A percentile compares a stretch with the other conserved stretches of the same genome.
phyloP scores from a whole-genome alignment of 2,329 filamentous ascomycete species.

The Aspergillus terreus region DNA sequence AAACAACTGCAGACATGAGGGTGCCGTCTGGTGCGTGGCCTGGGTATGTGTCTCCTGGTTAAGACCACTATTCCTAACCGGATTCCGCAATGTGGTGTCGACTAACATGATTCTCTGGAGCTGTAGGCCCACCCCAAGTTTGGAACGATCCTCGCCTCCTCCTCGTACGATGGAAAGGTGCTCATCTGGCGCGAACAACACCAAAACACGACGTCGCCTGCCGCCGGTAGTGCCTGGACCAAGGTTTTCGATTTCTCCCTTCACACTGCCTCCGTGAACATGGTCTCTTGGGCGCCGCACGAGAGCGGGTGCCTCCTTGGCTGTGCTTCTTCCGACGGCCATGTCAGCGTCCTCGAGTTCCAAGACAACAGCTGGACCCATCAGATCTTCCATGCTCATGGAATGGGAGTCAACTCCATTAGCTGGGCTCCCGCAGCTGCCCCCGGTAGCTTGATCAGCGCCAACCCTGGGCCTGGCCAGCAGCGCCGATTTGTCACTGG shows the following conservation, averaged over 20 bases:
- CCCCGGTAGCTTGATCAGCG: conserved; percentile 80
- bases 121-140: conserved; percentile 85
- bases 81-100: not conserved
- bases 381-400: conserved; percentile 85
- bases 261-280: conserved; percentile 95
- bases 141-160: conserved; percentile 93
- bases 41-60: conserved; percentile 56
- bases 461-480: conserved; percentile 58
- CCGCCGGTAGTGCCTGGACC: conserved; percentile 62
- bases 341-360: conserved; percentile 92
- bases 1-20: conserved; percentile 69
- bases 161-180: conserved; percentile 95
- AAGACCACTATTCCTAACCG: not conserved
- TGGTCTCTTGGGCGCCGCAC: conserved; percentile 95
- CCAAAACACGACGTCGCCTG: conserved; percentile 34
- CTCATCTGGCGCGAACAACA: conserved; percentile 93
- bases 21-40: conserved; percentile 94
- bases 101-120: conserved; percentile 3
- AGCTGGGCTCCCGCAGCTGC: conserved; percentile 86
- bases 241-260: conserved; percentile 89
- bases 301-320: conserved; percentile 92
- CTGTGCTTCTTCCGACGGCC: conserved; percentile 89
- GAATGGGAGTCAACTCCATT: conserved; percentile 90
- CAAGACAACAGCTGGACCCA: conserved; percentile 92
- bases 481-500: conserved; percentile 88